Base-by-base conservation (phyloP, 768 basidiomycete species). In the Tylopilus rubrobrunneus region DNA sequence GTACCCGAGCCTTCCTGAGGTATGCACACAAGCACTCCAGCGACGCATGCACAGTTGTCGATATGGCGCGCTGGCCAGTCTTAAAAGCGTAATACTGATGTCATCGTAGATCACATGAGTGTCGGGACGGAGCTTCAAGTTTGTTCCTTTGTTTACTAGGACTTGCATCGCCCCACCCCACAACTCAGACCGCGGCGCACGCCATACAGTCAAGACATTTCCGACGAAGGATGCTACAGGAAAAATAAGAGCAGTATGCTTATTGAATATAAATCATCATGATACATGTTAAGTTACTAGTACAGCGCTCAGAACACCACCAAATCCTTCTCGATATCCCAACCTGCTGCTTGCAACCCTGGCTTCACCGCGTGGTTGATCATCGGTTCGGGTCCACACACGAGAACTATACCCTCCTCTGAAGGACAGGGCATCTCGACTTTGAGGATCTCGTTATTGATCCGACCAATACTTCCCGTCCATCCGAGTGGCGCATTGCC, bases 371-470 rank as follows among this genome's bases (percentile, higher is more conserved):
- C 57, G 5, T 58, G 31, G 0, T 68, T 61, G 53, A 77, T 68
- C 71, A 79, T 70, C 7, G 65, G 62, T 8, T 71, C 70, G 1
- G 83, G 83, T 1, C 81, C 83, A 56, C 83, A 84, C 27, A 76
- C 71, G 11, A 79, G 67, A 14, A 82, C 61, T 36, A 83, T 51
- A 7, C 62, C 69, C 33, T 76, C 70, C 9, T 69, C 63, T 19
- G 62, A 62, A 0, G 77, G 74, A 8, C 52, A 9, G 12, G 81
- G 82, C 31, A 84, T 62, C 56, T 77, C 67, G 9, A 53, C 48
- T 12, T 36, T 44, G 14, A 84, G 57, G 69, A 80, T 73, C 1
- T 66, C 56, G 27, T 64, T 55, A 11, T 70, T 63, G 28, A 83
- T 67, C 3, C 79, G 62, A 5, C 82, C 82, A 4, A 39, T 58